Evolutionary conservation across 2,329 filamentous ascomycete species (phyloP).

Genomic region (Pezicula neosporulosa): DNA sequence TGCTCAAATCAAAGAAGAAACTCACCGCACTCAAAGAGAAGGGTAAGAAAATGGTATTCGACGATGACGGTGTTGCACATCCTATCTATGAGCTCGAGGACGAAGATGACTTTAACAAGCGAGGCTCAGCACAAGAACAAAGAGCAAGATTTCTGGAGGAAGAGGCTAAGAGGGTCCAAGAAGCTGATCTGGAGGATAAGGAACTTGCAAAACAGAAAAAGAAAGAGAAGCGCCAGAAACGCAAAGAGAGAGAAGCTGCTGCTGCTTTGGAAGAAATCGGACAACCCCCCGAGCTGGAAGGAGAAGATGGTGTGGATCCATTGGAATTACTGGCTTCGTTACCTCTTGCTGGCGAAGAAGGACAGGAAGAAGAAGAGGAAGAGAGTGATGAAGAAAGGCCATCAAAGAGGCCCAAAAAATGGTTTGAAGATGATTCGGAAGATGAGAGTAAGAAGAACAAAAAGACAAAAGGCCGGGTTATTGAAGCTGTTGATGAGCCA

Average conservation of each 20-base stretch:
- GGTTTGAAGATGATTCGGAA: slow-evolving; percentile 51
- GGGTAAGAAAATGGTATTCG: slow-evolving; percentile 82
- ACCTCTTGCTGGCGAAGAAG: slow-evolving; percentile 43
- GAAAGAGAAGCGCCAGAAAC: slow-evolving; percentile 71
- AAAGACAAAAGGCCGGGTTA: slow-evolving; percentile 49
- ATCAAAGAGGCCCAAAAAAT: slow-evolving; percentile 55
- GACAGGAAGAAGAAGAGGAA: slow-evolving; percentile 36
- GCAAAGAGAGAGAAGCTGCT: slow-evolving; percentile 61
- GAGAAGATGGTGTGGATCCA: slow-evolving; percentile 45
- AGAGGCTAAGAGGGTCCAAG: slow-evolving; percentile 67
- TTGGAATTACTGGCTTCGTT: slow-evolving; percentile 56
- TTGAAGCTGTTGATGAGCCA: slow-evolving; percentile 64
- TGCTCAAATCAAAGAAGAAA: slow-evolving; percentile 94
- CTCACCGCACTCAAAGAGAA: slow-evolving; percentile 86
- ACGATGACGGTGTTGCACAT: slow-evolving; percentile 85
- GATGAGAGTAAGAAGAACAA: slow-evolving; percentile 48
- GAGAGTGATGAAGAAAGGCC: slow-evolving; percentile 26
- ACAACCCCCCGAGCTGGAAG: slow-evolving; percentile 22
- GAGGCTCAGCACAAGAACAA: slow-evolving; percentile 74
- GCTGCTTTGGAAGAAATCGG: slow-evolving; percentile 32
- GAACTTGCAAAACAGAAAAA: slow-evolving; percentile 73
- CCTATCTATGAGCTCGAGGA: slow-evolving; percentile 84
- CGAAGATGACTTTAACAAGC: slow-evolving; percentile 73
- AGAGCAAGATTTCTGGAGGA: slow-evolving; percentile 73
- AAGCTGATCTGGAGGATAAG: slow-evolving; percentile 82